Evolutionary conservation across 116 monocot genomes (phyloP).

Genomic region (Zostera marina): DNA sequence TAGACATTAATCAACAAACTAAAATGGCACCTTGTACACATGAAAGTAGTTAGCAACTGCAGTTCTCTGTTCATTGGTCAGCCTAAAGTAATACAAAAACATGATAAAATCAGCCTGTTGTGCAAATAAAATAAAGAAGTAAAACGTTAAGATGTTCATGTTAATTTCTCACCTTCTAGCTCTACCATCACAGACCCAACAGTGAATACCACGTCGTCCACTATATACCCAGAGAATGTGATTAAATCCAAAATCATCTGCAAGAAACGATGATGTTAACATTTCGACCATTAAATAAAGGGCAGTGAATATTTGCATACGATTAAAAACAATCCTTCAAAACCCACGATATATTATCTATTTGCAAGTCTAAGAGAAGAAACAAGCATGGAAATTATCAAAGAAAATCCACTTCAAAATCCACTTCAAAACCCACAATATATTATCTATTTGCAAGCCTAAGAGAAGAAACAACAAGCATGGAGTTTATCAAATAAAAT

Average conservation of each 20-base stretch:
- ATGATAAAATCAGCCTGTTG: background rate
- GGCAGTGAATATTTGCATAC: no score
- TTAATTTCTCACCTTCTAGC: slow-evolving; percentile 64
- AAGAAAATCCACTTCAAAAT: slow-evolving; percentile 9
- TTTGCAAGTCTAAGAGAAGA: no score
- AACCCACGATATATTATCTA: no score
- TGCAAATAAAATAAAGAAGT: background rate
- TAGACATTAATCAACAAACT: background rate
- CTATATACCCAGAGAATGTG: slow-evolving; percentile 98
- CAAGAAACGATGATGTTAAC: background rate
- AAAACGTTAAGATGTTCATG: background rate
- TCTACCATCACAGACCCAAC: slow-evolving; percentile 98
- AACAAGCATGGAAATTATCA: background rate
- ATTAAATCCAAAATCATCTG: slow-evolving; percentile 99
- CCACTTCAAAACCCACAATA: slow-evolving; percentile 4
- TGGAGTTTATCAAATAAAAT: background rate
- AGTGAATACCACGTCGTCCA: slow-evolving; percentile 97
- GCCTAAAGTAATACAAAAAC: slow-evolving; percentile 24
- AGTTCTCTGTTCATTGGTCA: slow-evolving; percentile 77
- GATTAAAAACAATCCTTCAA: no score
- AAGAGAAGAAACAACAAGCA: no score
- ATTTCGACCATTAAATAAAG: no score
- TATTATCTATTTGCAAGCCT: no score
- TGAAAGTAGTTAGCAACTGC: slow-evolving; percentile 80
- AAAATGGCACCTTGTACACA: slow-evolving; percentile 56